phyloP scores from a whole-genome alignment of 805 yeast species.

The Maudiozyma bulderi region DNA sequence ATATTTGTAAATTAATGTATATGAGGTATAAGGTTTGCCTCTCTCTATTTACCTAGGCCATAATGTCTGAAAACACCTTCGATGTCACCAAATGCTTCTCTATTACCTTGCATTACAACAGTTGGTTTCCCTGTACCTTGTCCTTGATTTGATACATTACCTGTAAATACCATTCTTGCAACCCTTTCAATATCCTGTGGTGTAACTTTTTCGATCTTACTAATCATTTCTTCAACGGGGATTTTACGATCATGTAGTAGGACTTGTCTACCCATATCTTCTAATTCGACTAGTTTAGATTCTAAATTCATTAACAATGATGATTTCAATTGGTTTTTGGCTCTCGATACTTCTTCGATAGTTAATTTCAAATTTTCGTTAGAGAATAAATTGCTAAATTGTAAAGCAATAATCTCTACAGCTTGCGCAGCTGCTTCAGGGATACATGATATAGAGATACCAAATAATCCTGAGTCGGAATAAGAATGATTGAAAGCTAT shows the following conservation, averaged over 20 bases:
- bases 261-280: conserved; percentile 91
- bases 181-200: conserved; percentile 60
- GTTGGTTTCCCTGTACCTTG: conserved; percentile 65
- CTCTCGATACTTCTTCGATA: conserved; percentile 69
- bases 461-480: conserved; percentile 84
- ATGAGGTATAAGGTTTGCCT: not conserved
- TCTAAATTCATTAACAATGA: conserved; percentile 89
- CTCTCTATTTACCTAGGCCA: conserved; percentile 50
- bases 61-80: conserved; percentile 51
- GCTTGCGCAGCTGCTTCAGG: conserved; percentile 80
- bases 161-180: conserved; percentile 67
- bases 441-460: conserved; percentile 73
- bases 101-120: conserved; percentile 78
- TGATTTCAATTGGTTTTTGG: conserved; percentile 84
- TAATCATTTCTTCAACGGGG: conserved; percentile 72
- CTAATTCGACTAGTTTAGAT: conserved; percentile 85
- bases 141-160: conserved; percentile 39
- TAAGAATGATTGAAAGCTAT: conserved; percentile 82
- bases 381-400: conserved; percentile 42
- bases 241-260: conserved; percentile 73
- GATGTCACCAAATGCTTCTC: conserved; percentile 80
- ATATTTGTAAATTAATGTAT: not conserved
- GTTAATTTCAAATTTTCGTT: conserved; percentile 53
- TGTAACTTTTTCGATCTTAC: conserved; percentile 58
- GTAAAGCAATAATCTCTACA: conserved; percentile 68